A percentile compares a stretch with the other conserved stretches of the same genome.
Conservation (phyloP, 352 stramenopile species). For the Phytophthora multivora region DNA sequence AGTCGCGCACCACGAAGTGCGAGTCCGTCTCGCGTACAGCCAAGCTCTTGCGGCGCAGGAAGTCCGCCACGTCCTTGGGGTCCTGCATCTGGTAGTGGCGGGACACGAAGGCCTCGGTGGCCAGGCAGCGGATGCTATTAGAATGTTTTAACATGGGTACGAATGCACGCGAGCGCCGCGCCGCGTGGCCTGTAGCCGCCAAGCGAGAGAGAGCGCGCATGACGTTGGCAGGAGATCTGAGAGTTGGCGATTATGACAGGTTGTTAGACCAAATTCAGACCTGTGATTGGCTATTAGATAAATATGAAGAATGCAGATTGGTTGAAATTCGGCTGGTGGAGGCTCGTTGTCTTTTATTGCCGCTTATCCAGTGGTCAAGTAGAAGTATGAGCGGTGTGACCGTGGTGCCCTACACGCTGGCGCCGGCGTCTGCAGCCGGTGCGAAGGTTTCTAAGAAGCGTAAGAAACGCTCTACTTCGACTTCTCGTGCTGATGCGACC, state of each 20-base stretch:
- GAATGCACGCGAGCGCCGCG: slow-evolving; percentile 5
- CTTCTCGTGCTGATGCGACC: background rate
- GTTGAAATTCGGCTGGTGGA: slow-evolving; percentile 33
- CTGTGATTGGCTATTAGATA: slow-evolving; percentile 11
- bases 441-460: slow-evolving; percentile 60
- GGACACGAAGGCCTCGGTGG: slow-evolving; percentile 72
- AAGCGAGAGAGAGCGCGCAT: slow-evolving; percentile 32
- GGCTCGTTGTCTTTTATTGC: slow-evolving; percentile 6
- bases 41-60: slow-evolving; percentile 79
- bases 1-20: slow-evolving; percentile 84
- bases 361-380: slow-evolving; percentile 15
- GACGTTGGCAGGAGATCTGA: slow-evolving; percentile 4
- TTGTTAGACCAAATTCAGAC: background rate
- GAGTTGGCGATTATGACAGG: slow-evolving; percentile 7
- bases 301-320: slow-evolving; percentile 15
- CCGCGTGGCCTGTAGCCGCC: slow-evolving; percentile 8
- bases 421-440: slow-evolving; percentile 12
- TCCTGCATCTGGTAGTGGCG: slow-evolving; percentile 78
- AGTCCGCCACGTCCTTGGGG: slow-evolving; percentile 64
- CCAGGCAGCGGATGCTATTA: slow-evolving; percentile 17
- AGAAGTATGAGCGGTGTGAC: slow-evolving; percentile 42
- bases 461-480: slow-evolving; percentile 51
- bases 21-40: slow-evolving; percentile 67
- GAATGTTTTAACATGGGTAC: background rate
- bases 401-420: slow-evolving; percentile 41